Percentiles rank a stretch among this genome's conserved stretches.
Evolutionary conservation across 306 rosid species (phyloP).

Genomic region (Lathyrus aphaca): DNA sequence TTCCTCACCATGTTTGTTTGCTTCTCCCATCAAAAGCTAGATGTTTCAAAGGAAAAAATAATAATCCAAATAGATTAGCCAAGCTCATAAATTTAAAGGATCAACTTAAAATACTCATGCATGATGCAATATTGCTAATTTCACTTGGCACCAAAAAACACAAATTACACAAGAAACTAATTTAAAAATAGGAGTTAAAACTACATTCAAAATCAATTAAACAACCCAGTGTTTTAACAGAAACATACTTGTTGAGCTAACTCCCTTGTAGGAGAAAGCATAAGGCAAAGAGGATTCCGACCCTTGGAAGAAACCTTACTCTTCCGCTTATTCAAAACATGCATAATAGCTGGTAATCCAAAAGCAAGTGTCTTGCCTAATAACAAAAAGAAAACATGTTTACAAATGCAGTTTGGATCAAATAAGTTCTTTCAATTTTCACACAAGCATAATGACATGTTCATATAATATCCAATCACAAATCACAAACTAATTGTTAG

Average conservation of each 20-base stretch:
- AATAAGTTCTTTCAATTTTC: background rate
- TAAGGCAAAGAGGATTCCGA: slow-evolving; percentile 82
- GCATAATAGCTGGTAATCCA: slow-evolving; percentile 87
- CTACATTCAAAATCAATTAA: slow-evolving; percentile 2
- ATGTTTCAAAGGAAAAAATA: background rate
- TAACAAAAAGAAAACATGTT: background rate
- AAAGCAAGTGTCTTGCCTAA: slow-evolving; percentile 93
- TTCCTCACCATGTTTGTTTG: background rate
- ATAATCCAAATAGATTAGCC: background rate
- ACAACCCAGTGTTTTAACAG: slow-evolving; percentile 5
- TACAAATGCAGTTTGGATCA: background rate
- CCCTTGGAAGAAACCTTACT: slow-evolving; percentile 55
- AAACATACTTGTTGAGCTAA: slow-evolving; percentile 89
- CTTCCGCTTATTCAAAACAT: slow-evolving; percentile 70
- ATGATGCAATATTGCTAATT: background rate
- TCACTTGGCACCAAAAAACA: background rate
- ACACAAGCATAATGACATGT: background rate
- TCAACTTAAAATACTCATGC: background rate
- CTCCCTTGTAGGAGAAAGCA: slow-evolving; percentile 94
- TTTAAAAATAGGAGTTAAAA: background rate
- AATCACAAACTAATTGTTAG: background rate
- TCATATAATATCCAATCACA: background rate
- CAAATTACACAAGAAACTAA: background rate
- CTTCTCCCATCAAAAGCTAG: background rate
- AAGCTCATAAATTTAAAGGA: background rate